A percentile compares a stretch with the other conserved stretches of the same genome.
Conservation (phyloP, 768 basidiomycete genomes). For the Lentinula aciculospora region DNA sequence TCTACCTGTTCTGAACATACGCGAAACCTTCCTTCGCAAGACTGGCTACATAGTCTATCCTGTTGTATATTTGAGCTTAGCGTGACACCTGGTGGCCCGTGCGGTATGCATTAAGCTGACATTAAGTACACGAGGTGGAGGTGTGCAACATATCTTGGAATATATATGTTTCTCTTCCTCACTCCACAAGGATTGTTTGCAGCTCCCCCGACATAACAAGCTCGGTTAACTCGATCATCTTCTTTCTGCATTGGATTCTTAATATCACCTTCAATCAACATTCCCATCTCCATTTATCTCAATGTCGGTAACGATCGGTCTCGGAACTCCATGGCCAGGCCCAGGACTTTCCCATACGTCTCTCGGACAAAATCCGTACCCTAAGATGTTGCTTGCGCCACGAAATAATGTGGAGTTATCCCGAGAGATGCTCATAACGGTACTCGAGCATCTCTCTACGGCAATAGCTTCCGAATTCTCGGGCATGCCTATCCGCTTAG, state of each 20-base stretch:
- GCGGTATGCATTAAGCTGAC: too few relatives aligned
- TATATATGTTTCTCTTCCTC: too few relatives aligned
- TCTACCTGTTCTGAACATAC: too few relatives aligned
- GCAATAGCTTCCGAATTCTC: slow-evolving; percentile 41
- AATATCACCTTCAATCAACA: too few relatives aligned
- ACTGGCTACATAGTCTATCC: too few relatives aligned
- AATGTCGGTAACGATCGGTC: not conserved
- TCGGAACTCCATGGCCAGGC: not conserved
- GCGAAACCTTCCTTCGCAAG: too few relatives aligned
- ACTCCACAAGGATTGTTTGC: too few relatives aligned
- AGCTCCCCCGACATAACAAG: too few relatives aligned
- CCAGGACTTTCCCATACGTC: not conserved
- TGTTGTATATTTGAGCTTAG: too few relatives aligned
- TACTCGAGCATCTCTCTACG: slow-evolving; percentile 42
- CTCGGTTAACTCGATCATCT: too few relatives aligned
- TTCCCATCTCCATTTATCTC: not conserved
- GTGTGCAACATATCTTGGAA: not conserved
- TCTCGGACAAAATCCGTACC: not conserved
- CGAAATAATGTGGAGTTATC: slow-evolving; percentile 36
- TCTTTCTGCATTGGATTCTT: too few relatives aligned
- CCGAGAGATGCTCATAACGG: slow-evolving; percentile 33
- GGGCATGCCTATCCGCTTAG: slow-evolving; percentile 44
- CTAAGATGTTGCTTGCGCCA: not conserved
- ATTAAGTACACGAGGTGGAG: not conserved
- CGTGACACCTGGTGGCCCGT: not conserved